Evolutionary conservation across 352 stramenopile species (phyloP).

Genomic region (Elongisporangium prolatum): DNA sequence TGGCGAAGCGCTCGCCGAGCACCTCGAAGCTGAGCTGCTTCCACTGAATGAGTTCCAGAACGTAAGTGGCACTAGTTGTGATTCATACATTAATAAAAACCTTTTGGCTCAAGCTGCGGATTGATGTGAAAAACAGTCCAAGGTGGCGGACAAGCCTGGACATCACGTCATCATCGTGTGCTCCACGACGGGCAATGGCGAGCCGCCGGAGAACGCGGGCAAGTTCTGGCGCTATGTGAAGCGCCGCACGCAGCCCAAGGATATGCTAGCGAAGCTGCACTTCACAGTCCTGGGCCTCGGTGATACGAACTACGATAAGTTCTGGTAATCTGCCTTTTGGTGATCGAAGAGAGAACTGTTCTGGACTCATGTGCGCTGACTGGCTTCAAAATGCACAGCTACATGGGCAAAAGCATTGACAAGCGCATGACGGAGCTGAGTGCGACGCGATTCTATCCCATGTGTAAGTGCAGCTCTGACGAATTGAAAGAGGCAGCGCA

Average conservation of each 20-base stretch:
- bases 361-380: background rate
- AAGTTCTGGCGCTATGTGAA: constrained; percentile 93
- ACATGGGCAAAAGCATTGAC: constrained; percentile 88
- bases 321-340: constrained; percentile 57
- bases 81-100: no score
- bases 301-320: constrained; percentile 98
- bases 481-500: background rate
- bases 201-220: constrained; percentile 91
- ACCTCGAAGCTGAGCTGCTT: constrained; percentile 43
- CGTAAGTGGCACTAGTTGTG: no score
- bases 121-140: constrained; percentile 26
- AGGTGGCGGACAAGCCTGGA: constrained; percentile 29
- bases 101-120: background rate
- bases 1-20: constrained; percentile 48
- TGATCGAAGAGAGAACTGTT: background rate
- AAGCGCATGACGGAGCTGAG: constrained; percentile 86
- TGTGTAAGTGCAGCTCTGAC: constrained; percentile 24
- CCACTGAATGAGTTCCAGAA: constrained; percentile 71
- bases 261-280: constrained; percentile 65
- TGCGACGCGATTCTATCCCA: constrained; percentile 68
- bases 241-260: constrained; percentile 69
- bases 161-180: constrained; percentile 84
- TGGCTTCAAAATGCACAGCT: constrained; percentile 20
- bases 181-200: constrained; percentile 95
- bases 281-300: constrained; percentile 92